Base-by-base conservation (phyloP, 169 alveolate genomes). In the Eimeria falciformis region DNA sequence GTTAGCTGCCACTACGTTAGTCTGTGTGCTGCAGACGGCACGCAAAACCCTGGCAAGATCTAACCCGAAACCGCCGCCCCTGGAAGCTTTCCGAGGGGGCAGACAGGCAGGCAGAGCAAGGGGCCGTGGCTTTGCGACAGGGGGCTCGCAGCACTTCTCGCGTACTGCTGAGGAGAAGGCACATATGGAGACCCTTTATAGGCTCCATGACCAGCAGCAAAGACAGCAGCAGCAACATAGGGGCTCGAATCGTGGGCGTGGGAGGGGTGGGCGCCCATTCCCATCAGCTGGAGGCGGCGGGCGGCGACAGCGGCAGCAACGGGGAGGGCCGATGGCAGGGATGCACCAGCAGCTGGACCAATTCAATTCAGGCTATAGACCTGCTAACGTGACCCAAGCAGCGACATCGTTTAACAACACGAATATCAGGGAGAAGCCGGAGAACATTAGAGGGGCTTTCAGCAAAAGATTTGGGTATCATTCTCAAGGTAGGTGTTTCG, bases 291-390 rank as follows among this genome's bases (percentile, higher is more conserved):
- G 55, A 5, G 55, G 50, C 5, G 81, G n/a, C 18, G 47, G 47
- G 55, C 50, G 81, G 2, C 81, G 45, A 43, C 62, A 75, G 66
- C 85, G n/a, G 27, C 85, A 75, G 66, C 85, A 75, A 46, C 85
- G 45, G 43, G 66, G 14, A 14, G 14, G n/a, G 62, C 14, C 62
- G 62, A 7, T 7, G 62, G n/a, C n/a, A 50, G 62, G 62, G n/a
- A 50, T 14, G 50, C 21, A 71, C 40, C 56, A 33, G 50, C 56
- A 29, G 50, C 82, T 17, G 82, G 43, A 50, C 62, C n/a, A n/a
- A n/a, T n/a, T n/a, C n/a, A n/a, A n/a, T n/a, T n/a, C n/a, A n/a
- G n/a, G n/a, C n/a, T n/a, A n/a, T n/a, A n/a, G n/a, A n/a, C n/a
- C n/a, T n/a, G n/a, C n/a, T n/a, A n/a, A n/a, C n/a, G n/a, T n/a